Base-by-base conservation (phyloP, 2,329 filamentous ascomycete species). In the Colletotrichum abscissum region DNA sequence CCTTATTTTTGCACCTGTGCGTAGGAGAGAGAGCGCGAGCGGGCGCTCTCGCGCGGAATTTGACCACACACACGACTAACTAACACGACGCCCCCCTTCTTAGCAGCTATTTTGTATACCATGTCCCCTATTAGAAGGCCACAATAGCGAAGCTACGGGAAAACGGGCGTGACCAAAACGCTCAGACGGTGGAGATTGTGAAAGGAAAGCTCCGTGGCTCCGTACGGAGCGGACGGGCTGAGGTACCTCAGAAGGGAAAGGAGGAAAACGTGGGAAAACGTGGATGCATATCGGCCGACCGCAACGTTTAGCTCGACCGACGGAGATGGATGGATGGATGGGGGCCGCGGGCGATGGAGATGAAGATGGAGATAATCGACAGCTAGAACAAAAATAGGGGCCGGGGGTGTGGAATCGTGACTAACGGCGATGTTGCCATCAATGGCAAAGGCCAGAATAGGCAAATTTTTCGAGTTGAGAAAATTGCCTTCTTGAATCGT, bases 181-280 rank as follows among this genome's bases (percentile, higher is more conserved):
- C 66, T 72, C 69, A 69, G 69, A 72, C 59, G 57, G 69, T 72
- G 69, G 66, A 64, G 66, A 72, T 69, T 72, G 54, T 72, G 65
- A 72, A 72, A 64, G 69, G 22, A 58, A 16, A 42, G 35, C 46
- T 7, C 63, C 63, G 26, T 24, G 11, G 52, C 26, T 49, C 42
- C 42, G 42, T 49, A 49, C 42, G 42, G 42, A 49, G 42, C 42
- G 42, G 42, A 19, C 35, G 52, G 62, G 54, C 24, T 55, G 35
- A 30, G 14, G 19, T 9, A 42, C 5, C 38, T 42, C 14, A 42
- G 38, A 42, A 42, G 33, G 22, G 57, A 19, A 35, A 24, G 38
- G 58, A 19, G 42, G 42, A 65, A 33, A 64, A 55, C 46, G 57
- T 57, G 63, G 38, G 28, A 56, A 24, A 72, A 49, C 49, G 69